These are phyloP conservation scores for Phaeolepiota aurea DNA, from an alignment of 768 basidiomycete genomes.

Conservation along the genomic window DNA sequence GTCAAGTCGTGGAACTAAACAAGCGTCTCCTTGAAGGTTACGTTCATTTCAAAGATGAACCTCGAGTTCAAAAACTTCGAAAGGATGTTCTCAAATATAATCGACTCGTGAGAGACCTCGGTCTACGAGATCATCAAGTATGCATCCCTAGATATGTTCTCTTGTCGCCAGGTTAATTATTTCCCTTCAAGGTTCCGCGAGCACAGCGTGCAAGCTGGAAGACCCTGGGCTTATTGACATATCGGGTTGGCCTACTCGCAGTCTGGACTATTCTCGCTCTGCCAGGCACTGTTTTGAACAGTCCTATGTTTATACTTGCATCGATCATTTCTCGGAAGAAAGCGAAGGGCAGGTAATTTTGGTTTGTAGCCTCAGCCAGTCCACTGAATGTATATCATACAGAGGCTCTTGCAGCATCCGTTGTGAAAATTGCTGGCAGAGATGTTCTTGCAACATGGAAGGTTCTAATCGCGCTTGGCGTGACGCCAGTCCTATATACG, in stretches of 20 bases:
- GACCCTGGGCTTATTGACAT: constrained; percentile 73
- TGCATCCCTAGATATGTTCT: constrained; percentile 6
- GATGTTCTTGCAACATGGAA: constrained; percentile 99
- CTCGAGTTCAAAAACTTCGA: constrained; percentile 74
- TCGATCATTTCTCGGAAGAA: constrained; percentile 83
- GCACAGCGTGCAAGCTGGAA: constrained; percentile 86
- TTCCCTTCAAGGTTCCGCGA: constrained; percentile 58
- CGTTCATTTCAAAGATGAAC: constrained; percentile 86
- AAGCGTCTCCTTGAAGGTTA: constrained; percentile 91
- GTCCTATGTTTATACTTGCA: constrained; percentile 88
- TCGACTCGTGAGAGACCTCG: constrained; percentile 78
- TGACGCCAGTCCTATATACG: constrained; percentile 79
- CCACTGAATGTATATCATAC: constrained; percentile 8
- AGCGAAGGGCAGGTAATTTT: constrained; percentile 58
- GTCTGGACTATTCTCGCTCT: constrained; percentile 82
- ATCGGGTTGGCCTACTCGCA: constrained; percentile 68
- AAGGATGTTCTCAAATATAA: constrained; percentile 85
- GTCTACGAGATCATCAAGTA: constrained; percentile 90
- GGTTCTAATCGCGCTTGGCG: constrained; percentile 86
- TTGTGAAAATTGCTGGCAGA: constrained; percentile 90
- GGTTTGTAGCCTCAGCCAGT: too few species aligned
- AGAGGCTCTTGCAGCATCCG: constrained; percentile 95
- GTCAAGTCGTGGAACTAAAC: constrained; percentile 94
- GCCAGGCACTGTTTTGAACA: constrained; percentile 86
- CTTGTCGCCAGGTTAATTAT: constrained; percentile 3